Evolutionary conservation across 2,329 filamentous ascomycete genomes (phyloP).

Genomic region (Exophiala lecanii-corni): DNA sequence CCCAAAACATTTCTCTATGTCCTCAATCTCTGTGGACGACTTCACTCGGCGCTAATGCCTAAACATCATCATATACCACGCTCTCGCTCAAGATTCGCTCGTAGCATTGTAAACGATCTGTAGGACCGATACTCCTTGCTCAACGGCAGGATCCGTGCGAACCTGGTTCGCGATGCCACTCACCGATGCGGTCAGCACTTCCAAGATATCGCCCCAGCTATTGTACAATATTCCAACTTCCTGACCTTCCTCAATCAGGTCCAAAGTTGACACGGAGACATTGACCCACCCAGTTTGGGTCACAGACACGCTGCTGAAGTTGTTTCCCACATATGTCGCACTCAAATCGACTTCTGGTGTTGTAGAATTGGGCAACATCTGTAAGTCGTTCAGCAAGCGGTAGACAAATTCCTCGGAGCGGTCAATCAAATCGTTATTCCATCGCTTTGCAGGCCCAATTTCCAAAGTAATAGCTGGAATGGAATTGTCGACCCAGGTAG

Average conservation of each 20-base stretch:
- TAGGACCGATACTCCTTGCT: constrained; percentile 5
- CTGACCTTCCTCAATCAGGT: constrained; percentile 10
- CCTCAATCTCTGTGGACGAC: too few relatives aligned
- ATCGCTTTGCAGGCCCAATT: constrained; percentile 10
- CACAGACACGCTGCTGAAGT: constrained; percentile 2
- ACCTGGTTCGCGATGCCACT: constrained; percentile 3
- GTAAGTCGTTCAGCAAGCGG: constrained; percentile 6
- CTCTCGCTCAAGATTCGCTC: neutral
- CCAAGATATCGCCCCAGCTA: constrained; percentile 9
- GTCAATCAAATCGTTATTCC: constrained; percentile 9
- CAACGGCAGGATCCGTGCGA: constrained; percentile 5
- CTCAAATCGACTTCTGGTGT: constrained; percentile 1
- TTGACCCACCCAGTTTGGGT: constrained; percentile 10
- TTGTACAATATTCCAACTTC: constrained; percentile 6
- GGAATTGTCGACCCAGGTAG: constrained; percentile 5
- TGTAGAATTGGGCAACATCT: constrained; percentile 8
- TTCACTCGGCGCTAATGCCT: too few relatives aligned
- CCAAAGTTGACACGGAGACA: constrained; percentile 3
- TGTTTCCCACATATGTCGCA: constrained; percentile 3
- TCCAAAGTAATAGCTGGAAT: constrained; percentile 12
- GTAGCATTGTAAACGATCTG: constrained; percentile 8
- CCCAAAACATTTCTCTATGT: too few relatives aligned
- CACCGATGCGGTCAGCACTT: constrained; percentile 6
- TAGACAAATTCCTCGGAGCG: constrained; percentile 10
- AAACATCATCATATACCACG: too few relatives aligned